These are phyloP conservation scores for Fusarium chuoi DNA, from an alignment of 2,329 filamentous ascomycete genomes.

Conservation along the genomic window DNA sequence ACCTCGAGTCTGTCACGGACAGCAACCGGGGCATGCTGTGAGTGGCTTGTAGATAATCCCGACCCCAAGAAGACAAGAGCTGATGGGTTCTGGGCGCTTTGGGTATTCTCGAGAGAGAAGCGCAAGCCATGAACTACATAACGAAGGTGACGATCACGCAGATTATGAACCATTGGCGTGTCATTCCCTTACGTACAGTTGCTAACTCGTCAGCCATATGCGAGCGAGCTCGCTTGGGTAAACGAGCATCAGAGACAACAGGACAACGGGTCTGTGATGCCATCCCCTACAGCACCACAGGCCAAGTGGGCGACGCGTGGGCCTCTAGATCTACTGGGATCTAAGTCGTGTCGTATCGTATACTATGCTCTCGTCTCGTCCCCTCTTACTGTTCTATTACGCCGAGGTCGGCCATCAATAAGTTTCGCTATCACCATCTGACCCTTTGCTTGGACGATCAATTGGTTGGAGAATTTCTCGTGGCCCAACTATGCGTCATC, in stretches of 20 bases:
- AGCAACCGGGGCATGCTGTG: background rate
- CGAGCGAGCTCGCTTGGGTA: background rate
- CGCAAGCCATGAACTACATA: background rate
- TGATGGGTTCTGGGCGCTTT: background rate
- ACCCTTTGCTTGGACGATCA: background rate
- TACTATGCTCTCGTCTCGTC: background rate
- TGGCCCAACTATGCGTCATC: background rate
- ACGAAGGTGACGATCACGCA: background rate
- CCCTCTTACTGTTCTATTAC: background rate
- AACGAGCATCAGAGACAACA: conserved; percentile 1
- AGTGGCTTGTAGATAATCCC: background rate
- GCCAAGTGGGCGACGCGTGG: background rate
- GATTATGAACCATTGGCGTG: background rate
- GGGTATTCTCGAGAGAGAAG: background rate
- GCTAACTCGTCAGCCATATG: background rate
- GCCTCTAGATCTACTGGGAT: background rate
- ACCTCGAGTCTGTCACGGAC: background rate
- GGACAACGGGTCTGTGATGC: background rate
- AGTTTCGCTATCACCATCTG: background rate
- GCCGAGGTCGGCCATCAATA: background rate
- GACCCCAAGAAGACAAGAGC: background rate
- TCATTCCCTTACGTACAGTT: conserved; percentile 2
- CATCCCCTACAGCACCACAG: conserved; percentile 1
- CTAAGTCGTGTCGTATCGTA: background rate
- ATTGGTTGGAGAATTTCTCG: background rate